Conservation (phyloP, 306 rosid species). For the Amphicarpaea edgeworthii region DNA sequence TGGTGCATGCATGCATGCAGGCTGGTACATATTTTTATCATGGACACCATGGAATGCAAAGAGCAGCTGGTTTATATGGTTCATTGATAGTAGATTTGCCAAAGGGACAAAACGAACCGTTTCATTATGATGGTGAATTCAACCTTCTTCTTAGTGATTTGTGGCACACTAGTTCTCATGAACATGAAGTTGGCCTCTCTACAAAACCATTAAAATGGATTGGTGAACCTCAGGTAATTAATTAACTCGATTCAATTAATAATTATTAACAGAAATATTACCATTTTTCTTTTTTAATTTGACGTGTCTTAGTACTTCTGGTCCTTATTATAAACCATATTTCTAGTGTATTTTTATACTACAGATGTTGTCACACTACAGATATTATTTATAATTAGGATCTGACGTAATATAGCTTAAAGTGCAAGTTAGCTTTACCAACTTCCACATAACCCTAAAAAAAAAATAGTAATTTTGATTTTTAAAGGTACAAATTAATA, state of each 20-base stretch:
- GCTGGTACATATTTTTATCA: constrained; percentile 90
- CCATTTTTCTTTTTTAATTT: no score
- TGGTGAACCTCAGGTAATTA: constrained; percentile 89
- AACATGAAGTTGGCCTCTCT: constrained; percentile 84
- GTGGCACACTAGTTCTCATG: constrained; percentile 71
- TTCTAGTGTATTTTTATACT: no score
- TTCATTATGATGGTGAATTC: constrained; percentile 78
- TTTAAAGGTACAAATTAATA: not conserved
- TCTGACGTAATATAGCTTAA: no score
- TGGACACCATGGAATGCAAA: constrained; percentile 91
- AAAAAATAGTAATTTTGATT: not conserved
- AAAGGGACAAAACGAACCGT: constrained; percentile 59
- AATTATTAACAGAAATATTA: no score
- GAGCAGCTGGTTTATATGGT: constrained; percentile 90
- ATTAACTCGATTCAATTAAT: not conserved
- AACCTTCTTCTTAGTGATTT: constrained; percentile 75
- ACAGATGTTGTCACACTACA: no score
- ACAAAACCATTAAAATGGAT: constrained; percentile 76
- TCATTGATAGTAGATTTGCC: constrained; percentile 75
- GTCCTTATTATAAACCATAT: no score
- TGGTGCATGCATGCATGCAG: no score
- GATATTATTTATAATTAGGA: no score
- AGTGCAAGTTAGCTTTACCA: no score
- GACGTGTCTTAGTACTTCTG: no score
- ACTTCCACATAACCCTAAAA: not conserved